A percentile compares a stretch with the other conserved stretches of the same genome.
Conservation (phyloP, 192 early-diverging fungal genomes). For the Rhizoclosmatium sp. region DNA sequence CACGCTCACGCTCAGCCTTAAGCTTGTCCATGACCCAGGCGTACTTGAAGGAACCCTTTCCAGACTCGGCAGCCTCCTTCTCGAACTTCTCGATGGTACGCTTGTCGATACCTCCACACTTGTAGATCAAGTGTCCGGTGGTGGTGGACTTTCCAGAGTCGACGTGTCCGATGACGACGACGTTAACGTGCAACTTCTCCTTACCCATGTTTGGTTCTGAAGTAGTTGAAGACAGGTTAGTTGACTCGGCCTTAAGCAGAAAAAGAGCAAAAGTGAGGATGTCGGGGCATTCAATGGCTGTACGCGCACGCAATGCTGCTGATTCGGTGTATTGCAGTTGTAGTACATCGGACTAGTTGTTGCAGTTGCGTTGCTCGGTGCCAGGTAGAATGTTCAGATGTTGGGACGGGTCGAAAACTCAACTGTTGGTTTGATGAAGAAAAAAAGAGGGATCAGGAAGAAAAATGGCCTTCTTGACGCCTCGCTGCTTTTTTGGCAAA, state of each 20-base stretch:
- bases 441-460: background rate
- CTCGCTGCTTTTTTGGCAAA: background rate
- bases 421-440: background rate
- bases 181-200: constrained; percentile 53
- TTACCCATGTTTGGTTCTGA: constrained; percentile 20
- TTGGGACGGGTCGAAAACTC: background rate
- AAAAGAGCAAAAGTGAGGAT: background rate
- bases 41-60: constrained; percentile 99
- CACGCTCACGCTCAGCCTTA: constrained; percentile 99
- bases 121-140: constrained; percentile 99
- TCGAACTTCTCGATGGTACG: constrained; percentile 99
- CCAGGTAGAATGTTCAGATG: background rate
- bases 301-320: background rate
- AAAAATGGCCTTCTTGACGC: background rate
- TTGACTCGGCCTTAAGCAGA: background rate
- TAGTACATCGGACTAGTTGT: background rate
- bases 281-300: background rate
- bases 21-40: constrained; percentile 99
- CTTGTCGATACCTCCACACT: constrained; percentile 99
- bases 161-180: constrained; percentile 96
- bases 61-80: constrained; percentile 98
- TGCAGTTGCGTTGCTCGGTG: background rate
- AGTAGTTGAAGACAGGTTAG: background rate
- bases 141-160: constrained; percentile 99
- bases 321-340: background rate